These are phyloP conservation scores for Colletotrichum sp. DNA, from an alignment of 2,329 filamentous ascomycete species.

Conservation along the genomic window DNA sequence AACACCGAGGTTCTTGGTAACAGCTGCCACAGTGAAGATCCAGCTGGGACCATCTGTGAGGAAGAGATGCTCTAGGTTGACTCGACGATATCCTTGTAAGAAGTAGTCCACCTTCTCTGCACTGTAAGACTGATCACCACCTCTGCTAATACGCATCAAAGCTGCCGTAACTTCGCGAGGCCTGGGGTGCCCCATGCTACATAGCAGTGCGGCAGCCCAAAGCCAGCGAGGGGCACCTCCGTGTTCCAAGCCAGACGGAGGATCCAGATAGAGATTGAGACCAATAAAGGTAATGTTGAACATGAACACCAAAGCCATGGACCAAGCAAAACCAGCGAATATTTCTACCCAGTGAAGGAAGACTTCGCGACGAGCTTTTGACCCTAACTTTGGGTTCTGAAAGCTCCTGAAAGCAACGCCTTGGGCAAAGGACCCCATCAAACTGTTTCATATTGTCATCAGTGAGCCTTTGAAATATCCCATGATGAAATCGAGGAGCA, in stretches of 20 bases:
- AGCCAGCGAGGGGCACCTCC: neutral
- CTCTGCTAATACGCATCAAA: neutral
- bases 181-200: neutral
- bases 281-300: neutral
- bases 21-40: neutral
- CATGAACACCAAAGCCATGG: neutral
- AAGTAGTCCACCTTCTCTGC: neutral
- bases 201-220: neutral
- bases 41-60: neutral
- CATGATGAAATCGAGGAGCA: neutral
- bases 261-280: neutral
- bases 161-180: neutral
- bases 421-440: neutral
- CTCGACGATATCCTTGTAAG: neutral
- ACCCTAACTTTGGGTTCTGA: neutral
- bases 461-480: accelerated
- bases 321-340: neutral
- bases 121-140: neutral
- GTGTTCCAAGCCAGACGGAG: neutral
- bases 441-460: neutral
- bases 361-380: neutral
- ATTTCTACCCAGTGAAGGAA: neutral
- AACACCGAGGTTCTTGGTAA: neutral
- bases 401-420: neutral
- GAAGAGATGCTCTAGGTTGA: neutral